phyloP scores from a whole-genome alignment of 768 basidiomycete species.

The Austroboletus eburneus region DNA sequence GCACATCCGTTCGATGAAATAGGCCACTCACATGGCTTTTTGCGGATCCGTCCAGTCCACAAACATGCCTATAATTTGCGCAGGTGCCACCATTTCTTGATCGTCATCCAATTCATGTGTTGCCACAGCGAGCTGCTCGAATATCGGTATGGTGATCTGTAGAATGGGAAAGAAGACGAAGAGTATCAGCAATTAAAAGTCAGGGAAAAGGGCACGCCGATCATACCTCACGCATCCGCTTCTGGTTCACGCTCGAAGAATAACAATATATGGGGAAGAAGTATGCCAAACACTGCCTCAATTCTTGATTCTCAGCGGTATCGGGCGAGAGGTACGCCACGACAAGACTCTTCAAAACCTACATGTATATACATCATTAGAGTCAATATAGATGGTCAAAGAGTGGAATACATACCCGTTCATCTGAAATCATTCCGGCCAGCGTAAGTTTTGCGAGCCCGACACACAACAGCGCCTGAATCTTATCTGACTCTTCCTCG shows the following conservation, averaged over 20 bases:
- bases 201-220: not conserved
- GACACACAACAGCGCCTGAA: conserved; percentile 68
- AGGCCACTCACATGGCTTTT: conserved; percentile 53
- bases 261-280: conserved; percentile 87
- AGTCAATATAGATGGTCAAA: no score
- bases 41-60: conserved; percentile 87
- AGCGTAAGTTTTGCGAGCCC: conserved; percentile 87
- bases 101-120: conserved; percentile 66
- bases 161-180: not conserved
- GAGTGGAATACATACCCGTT: conserved; percentile 51
- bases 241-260: conserved; percentile 72
- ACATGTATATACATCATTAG: not conserved
- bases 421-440: conserved; percentile 68
- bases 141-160: conserved; percentile 70
- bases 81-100: conserved; percentile 66
- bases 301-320: conserved; percentile 73
- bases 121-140: conserved; percentile 53
- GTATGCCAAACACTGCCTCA: conserved; percentile 81
- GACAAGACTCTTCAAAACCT: conserved; percentile 49
- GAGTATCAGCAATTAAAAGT: not conserved
- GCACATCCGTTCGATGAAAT: not conserved
- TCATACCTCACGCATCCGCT: conserved; percentile 53
- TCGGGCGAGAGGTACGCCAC: conserved; percentile 74
- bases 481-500: conserved; percentile 53
- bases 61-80: conserved; percentile 74